These are phyloP conservation scores for Scheffersomyces stambukii DNA, from an alignment of 1,139 yeast genomes.

Conservation along the genomic window DNA sequence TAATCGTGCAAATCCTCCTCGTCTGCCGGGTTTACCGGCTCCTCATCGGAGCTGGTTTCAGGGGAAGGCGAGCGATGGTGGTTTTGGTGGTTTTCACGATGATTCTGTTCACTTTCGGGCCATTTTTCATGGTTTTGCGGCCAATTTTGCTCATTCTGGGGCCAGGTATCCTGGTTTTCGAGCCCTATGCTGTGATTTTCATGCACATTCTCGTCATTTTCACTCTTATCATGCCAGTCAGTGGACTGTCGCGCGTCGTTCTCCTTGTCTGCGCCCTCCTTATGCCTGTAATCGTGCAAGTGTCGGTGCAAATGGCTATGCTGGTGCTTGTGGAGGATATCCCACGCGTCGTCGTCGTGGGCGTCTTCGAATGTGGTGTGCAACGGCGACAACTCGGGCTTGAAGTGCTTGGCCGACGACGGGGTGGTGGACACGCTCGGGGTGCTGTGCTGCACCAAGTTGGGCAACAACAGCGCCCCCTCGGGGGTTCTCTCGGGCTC, in stretches of 20 bases:
- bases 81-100: conserved; percentile 41
- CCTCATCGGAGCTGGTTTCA: conserved; percentile 33
- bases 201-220: background rate
- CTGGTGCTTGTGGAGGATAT: background rate
- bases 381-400: conserved; percentile 36
- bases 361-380: conserved; percentile 27
- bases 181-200: background rate
- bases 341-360: conserved; percentile 4
- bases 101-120: conserved; percentile 15
- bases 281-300: too few species aligned
- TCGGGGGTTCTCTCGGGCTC: conserved; percentile 9
- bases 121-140: conserved; percentile 1
- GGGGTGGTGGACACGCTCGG: conserved; percentile 26
- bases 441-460: conserved; percentile 20
- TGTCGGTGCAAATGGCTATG: background rate
- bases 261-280: background rate
- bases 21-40: conserved; percentile 40
- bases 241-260: background rate
- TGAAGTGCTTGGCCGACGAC: conserved; percentile 23
- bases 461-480: conserved; percentile 19
- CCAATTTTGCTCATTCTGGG: conserved; percentile 15
- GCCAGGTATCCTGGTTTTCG: conserved; percentile 1
- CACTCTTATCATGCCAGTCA: background rate
- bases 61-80: too few species aligned
- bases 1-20: conserved; percentile 74